Percentiles rank a stretch among this genome's conserved stretches.
phyloP scores from a whole-genome alignment of 2,329 filamentous ascomycete species.

The Dactylellina haptotyla region DNA sequence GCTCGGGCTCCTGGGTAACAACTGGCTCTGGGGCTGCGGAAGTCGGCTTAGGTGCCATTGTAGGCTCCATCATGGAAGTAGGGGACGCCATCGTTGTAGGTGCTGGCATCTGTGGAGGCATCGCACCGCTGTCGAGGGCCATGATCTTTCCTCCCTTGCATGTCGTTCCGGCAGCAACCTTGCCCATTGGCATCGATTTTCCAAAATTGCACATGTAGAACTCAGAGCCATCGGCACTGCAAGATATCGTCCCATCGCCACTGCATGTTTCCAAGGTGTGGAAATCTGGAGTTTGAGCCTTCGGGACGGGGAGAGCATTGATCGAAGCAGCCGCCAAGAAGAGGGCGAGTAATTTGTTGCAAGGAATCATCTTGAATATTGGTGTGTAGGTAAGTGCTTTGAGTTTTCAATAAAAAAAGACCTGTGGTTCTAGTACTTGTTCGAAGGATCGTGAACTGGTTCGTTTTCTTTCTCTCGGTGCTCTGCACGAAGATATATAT shows the following conservation, averaged over 20 bases:
- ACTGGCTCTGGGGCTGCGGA: neutral
- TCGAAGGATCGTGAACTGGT: constrained; percentile 25
- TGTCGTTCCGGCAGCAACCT: constrained; percentile 37
- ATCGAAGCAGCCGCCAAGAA: constrained; percentile 15
- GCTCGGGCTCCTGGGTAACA: neutral
- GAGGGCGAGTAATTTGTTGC: constrained; percentile 7
- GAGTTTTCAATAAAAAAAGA: neutral
- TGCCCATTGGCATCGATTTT: constrained; percentile 35
- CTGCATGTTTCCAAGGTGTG: constrained; percentile 25
- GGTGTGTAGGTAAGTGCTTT: constrained; percentile 10
- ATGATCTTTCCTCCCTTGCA: constrained; percentile 36
- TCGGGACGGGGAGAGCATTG: constrained; percentile 35
- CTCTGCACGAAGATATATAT: constrained; percentile 42
- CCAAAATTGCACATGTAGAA: constrained; percentile 48
- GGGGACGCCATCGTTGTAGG: constrained; percentile 7
- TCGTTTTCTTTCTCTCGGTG: too few species aligned
- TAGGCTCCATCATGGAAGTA: constrained; percentile 10
- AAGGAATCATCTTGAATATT: constrained; percentile 36
- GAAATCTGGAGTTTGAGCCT: constrained; percentile 23
- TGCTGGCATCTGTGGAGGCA: constrained; percentile 1
- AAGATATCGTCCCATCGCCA: constrained; percentile 33
- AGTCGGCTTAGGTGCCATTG: neutral
- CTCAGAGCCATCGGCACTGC: constrained; percentile 23
- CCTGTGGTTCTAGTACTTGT: neutral
- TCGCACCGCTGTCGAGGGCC: constrained; percentile 2